Evolutionary conservation across 176 grass and related monocot genomes (phyloP).

Genomic region (Themeda triandra): DNA sequence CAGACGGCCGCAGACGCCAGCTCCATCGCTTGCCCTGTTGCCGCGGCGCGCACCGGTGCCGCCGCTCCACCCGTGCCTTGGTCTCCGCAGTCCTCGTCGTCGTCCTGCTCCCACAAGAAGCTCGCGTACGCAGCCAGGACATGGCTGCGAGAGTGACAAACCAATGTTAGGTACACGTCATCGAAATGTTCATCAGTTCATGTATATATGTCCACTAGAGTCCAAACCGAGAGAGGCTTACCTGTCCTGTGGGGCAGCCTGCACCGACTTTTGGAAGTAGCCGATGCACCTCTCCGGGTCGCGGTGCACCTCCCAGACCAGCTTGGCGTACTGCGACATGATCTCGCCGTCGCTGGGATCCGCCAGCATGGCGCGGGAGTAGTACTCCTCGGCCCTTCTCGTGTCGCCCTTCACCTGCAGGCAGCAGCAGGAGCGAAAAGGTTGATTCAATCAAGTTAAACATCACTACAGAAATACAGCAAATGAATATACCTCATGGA

Average conservation of each 20-base stretch:
- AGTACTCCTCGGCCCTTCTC: conserved; percentile 85
- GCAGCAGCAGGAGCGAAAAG: not conserved
- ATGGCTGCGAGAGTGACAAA: conserved; percentile 31
- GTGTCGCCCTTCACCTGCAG: conserved; percentile 55
- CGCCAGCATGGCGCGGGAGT: conserved; percentile 79
- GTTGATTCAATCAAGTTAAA: not conserved
- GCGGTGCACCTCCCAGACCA: conserved; percentile 71
- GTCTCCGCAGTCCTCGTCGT: conserved; percentile 29
- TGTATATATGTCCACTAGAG: too few relatives aligned
- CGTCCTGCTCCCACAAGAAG: conserved; percentile 74
- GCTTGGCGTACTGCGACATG: conserved; percentile 80
- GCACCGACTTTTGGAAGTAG: conserved; percentile 77
- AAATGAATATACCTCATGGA: conserved; percentile 62
- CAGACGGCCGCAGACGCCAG: conserved; percentile 21
- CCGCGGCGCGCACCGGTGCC: not conserved
- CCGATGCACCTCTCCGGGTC: conserved; percentile 59
- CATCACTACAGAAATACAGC: not conserved
- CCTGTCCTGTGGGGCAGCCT: conserved; percentile 59
- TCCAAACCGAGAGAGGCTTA: not conserved
- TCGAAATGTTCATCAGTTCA: too few relatives aligned
- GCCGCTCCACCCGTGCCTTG: not conserved
- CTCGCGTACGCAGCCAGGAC: conserved; percentile 80
- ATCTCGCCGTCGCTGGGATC: conserved; percentile 86
- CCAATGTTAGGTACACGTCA: not conserved
- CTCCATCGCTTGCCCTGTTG: not conserved